Percentiles rank a stretch among this genome's conserved stretches.
phyloP scores from a whole-genome alignment of 2,329 filamentous ascomycete species.

The Colletotrichum horii region DNA sequence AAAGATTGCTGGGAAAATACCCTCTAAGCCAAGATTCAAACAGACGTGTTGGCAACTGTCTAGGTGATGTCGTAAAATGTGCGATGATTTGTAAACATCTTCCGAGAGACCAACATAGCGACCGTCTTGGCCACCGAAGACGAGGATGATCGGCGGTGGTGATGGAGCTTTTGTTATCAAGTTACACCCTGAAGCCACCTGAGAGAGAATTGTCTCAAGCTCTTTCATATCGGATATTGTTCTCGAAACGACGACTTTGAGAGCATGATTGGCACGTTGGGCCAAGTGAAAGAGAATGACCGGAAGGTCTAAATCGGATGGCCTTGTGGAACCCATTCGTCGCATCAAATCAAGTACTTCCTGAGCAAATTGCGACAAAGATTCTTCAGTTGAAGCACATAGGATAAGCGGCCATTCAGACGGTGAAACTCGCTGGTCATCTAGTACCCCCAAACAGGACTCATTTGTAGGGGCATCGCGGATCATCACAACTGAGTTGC shows the following conservation, averaged over 20 bases:
- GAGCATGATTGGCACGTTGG: neutral
- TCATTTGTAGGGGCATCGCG: conserved; percentile 30
- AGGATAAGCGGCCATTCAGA: neutral
- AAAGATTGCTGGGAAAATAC: conserved; percentile 35
- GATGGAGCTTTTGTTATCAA: neutral
- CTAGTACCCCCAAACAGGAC: rapidly evolving
- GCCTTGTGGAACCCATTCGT: neutral
- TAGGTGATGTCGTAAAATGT: conserved; percentile 30
- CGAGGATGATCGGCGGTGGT: conserved; percentile 32
- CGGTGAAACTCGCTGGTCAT: neutral
- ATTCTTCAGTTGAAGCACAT: neutral
- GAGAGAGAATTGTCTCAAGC: neutral
- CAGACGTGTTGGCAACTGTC: conserved; percentile 36
- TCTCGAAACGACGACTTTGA: neutral
- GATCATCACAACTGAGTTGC: conserved; percentile 27
- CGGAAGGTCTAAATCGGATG: neutral
- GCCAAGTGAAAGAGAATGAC: neutral
- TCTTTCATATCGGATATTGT: neutral
- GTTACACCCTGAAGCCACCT: neutral
- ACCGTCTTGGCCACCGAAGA: conserved; percentile 41
- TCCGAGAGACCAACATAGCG: neutral
- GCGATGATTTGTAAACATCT: conserved; percentile 24
- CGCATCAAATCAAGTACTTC: neutral
- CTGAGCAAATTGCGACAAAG: neutral
- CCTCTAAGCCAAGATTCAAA: conserved; percentile 28